These are phyloP conservation scores for Hyphopichia fennica DNA, from an alignment of 1,139 yeast genomes.

Conservation along the genomic window DNA sequence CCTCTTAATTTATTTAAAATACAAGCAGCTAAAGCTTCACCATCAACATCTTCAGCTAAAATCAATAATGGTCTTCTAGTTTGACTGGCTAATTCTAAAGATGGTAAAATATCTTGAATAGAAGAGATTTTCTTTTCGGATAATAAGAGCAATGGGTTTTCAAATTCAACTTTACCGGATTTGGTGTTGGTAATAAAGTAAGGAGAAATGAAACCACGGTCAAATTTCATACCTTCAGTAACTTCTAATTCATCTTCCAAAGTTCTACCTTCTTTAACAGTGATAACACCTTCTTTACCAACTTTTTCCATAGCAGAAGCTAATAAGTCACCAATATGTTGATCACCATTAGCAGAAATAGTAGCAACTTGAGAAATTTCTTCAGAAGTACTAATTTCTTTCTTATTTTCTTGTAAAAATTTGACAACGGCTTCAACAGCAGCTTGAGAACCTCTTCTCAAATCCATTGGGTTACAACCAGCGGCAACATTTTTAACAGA, in stretches of 20 bases:
- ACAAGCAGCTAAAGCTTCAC: constrained; percentile 99
- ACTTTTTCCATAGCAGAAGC: constrained; percentile 99
- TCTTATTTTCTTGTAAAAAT: constrained; percentile 85
- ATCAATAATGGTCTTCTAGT: constrained; percentile 92
- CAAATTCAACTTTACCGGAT: constrained; percentile 96
- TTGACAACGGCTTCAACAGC: constrained; percentile 97
- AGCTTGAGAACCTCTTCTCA: constrained; percentile 98
- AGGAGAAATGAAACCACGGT: constrained; percentile 97
- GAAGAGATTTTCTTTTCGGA: constrained; percentile 95
- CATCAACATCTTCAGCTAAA: constrained; percentile 96
- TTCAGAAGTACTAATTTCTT: constrained; percentile 94
- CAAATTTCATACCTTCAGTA: constrained; percentile 99
- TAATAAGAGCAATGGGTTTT: constrained; percentile 85
- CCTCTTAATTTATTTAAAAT: constrained; percentile 98
- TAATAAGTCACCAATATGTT: constrained; percentile 88
- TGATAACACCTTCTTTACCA: constrained; percentile 98
- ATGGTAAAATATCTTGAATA: constrained; percentile 90
- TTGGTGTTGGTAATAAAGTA: constrained; percentile 96
- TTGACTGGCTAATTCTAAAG: constrained; percentile 93
- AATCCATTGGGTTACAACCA: constrained; percentile 99
- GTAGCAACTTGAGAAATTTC: constrained; percentile 99
- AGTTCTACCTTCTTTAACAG: constrained; percentile 96
- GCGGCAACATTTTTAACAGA: constrained; percentile 98
- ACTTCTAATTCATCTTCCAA: constrained; percentile 96
- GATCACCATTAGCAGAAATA: constrained; percentile 96